These are phyloP conservation scores for Physcomitrellopsis africana DNA, from an alignment of 225 moss, liverwort and hornwort genomes.

Conservation along the genomic window DNA sequence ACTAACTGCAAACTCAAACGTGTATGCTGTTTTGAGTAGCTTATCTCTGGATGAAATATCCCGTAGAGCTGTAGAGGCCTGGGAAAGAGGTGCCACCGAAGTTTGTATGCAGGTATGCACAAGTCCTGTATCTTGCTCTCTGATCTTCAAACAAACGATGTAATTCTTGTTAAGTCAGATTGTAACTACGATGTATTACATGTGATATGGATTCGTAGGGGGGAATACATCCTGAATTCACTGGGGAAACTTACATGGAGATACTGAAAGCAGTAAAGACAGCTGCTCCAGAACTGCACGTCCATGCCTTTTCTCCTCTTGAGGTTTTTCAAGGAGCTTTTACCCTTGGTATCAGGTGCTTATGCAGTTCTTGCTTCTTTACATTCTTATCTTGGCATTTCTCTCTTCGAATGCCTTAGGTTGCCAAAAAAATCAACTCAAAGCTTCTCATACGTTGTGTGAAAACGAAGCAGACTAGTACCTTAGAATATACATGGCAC, in stretches of 20 bases:
- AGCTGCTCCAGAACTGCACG: constrained; percentile 76
- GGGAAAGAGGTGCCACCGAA: constrained; percentile 95
- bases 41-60: constrained; percentile 81
- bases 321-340: constrained; percentile 98
- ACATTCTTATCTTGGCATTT: background rate
- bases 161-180: background rate
- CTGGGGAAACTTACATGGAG: constrained; percentile 84
- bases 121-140: background rate
- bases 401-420: background rate
- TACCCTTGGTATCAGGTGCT: constrained; percentile 81
- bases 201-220: constrained; percentile 56
- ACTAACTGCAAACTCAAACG: constrained; percentile 18
- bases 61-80: constrained; percentile 79
- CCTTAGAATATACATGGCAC: background rate
- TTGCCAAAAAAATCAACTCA: background rate
- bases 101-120: constrained; percentile 90
- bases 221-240: constrained; percentile 90
- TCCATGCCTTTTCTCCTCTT: constrained; percentile 95
- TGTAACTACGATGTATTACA: background rate
- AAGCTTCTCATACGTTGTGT: background rate
- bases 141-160: background rate
- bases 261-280: constrained; percentile 76
- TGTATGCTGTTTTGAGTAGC: constrained; percentile 46
- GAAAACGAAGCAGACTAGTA: constrained; percentile 15
- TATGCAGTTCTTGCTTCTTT: constrained; percentile 13